Base-by-base conservation (phyloP, 116 monocot species). In the Trichopus zeylanicus region DNA sequence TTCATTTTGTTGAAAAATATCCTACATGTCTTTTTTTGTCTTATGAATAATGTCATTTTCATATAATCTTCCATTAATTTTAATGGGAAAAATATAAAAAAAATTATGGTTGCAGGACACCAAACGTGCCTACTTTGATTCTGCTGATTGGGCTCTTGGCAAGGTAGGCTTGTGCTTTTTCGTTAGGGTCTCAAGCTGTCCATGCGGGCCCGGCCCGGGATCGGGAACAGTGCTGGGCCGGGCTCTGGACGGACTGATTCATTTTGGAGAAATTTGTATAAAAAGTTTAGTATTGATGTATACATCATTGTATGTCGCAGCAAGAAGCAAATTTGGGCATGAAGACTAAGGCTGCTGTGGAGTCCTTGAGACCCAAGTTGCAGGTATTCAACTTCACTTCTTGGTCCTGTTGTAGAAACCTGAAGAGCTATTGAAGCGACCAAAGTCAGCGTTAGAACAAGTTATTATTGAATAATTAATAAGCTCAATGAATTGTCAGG, bases 141-240 rank as follows among this genome's bases (percentile, higher is more conserved):
- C 92, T 37, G 92, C 92, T 29, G 92, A 92, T 53, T 92, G 92
- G 92, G 88, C 71, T 48, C 88, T 92, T 46, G 79, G 84, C 59
- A 92, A 80, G 88, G 92, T 85, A 46, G 26, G 31, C 6, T 12
- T 53, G 29, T 63, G 23, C 15, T 4, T 23, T 16, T 39, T 39
- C 31, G 4, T 60, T 31, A n/a, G n/a, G n/a, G n/a, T n/a, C n/a
- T n/a, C n/a, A n/a, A n/a, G n/a, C n/a, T n/a, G n/a, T n/a, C n/a
- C n/a, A n/a, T n/a, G n/a, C n/a, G n/a, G n/a, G n/a, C n/a, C n/a
- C n/a, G n/a, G n/a, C n/a, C n/a, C n/a, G n/a, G n/a, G n/a, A n/a
- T n/a, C n/a, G n/a, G n/a, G n/a, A n/a, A n/a, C n/a, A n/a, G n/a
- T n/a, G n/a, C n/a, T n/a, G n/a, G n/a, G n/a, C n/a, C n/a, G n/a